Evolutionary conservation across 495 filamentous ascomycete species (phyloP).

Genomic region (Penicillium cinerascens): DNA sequence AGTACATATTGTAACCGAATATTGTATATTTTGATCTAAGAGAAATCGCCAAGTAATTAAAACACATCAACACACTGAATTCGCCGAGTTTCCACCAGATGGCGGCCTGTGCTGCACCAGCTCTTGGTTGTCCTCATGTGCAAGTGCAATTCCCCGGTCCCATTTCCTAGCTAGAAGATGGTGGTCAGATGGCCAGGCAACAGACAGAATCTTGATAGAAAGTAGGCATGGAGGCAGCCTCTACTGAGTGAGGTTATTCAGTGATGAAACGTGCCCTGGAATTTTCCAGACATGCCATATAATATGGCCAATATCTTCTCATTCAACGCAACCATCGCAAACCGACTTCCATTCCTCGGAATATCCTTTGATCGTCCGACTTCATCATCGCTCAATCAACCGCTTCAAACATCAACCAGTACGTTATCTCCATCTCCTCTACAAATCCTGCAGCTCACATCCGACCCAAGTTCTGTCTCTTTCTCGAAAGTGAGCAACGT

Average conservation of each 20-base stretch:
- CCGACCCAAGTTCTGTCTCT: background rate
- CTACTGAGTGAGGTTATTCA: too few relatives aligned
- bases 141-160: conserved; percentile 7
- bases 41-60: background rate
- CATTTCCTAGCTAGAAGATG: too few relatives aligned
- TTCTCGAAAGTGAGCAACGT: background rate
- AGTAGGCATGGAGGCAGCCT: too few relatives aligned
- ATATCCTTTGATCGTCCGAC: background rate
- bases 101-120: conserved; percentile 1
- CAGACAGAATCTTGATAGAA: too few relatives aligned
- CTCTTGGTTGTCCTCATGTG: conserved; percentile 1
- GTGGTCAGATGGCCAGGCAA: too few relatives aligned
- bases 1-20: background rate
- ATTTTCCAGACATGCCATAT: background rate
- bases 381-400: background rate
- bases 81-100: background rate
- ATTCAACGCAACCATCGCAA: background rate
- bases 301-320: background rate
- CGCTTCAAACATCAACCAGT: background rate
- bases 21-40: background rate
- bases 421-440: background rate
- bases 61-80: background rate
- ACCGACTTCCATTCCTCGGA: background rate
- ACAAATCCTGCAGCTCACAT: background rate
- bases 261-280: too few relatives aligned